A percentile compares a stretch with the other conserved stretches of the same genome.
phyloP scores from a whole-genome alignment of 1,139 yeast genomes.

The Taiozyma sp. region DNA sequence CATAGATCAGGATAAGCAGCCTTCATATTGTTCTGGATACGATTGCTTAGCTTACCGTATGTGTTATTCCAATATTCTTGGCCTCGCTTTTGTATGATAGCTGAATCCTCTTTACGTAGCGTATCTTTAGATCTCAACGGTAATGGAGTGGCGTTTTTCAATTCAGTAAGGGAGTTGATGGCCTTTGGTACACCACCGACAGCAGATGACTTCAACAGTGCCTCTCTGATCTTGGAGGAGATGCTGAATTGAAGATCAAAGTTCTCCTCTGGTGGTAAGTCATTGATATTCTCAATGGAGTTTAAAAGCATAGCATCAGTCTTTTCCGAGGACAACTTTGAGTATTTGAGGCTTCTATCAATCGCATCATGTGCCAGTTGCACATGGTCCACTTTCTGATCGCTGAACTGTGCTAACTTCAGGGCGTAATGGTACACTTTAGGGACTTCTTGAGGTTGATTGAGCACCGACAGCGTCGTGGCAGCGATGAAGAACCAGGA shows the following conservation, averaged over 20 bases:
- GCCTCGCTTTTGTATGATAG: conserved; percentile 43
- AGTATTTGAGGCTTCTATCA: conserved; percentile 3
- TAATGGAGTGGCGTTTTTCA: conserved; percentile 63
- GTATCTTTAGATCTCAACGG: conserved; percentile 31
- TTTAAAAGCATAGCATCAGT: conserved; percentile 14
- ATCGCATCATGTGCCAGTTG: conserved; percentile 29
- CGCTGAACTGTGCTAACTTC: conserved; percentile 39
- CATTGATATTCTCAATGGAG: conserved; percentile 14
- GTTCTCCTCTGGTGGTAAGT: conserved; percentile 9
- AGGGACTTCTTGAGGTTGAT: conserved; percentile 79
- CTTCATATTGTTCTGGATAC: conserved; percentile 65
- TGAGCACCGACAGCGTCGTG: conserved; percentile 77
- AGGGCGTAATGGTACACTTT: conserved; percentile 70
- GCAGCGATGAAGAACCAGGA: conserved; percentile 80
- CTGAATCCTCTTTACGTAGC: conserved; percentile 20
- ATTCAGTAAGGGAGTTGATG: conserved; percentile 68
- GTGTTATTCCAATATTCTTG: conserved; percentile 68
- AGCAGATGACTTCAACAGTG: conserved; percentile 72
- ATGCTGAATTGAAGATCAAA: conserved; percentile 22
- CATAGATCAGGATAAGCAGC: conserved; percentile 84
- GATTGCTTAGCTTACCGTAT: conserved; percentile 66
- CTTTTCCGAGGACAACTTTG: conserved; percentile 4
- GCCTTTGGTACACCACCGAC: conserved; percentile 81
- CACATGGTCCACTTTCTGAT: conserved; percentile 9
- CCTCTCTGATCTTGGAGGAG: conserved; percentile 67